These are phyloP conservation scores for Taphrina confusa DNA, from an alignment of 1,139 yeast genomes.

Conservation along the genomic window DNA sequence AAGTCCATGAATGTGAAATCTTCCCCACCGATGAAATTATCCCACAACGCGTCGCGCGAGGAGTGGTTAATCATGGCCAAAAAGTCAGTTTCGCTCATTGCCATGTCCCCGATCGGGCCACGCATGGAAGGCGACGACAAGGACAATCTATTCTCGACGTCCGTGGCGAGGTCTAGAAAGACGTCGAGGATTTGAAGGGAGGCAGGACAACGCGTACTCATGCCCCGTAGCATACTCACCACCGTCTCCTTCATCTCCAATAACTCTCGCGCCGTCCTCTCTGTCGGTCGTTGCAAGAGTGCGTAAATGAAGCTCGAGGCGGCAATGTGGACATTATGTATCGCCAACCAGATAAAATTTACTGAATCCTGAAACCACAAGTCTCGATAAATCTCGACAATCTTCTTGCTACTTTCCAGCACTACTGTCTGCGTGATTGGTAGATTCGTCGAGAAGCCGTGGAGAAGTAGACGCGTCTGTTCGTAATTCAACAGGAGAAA, in stretches of 20 bases:
- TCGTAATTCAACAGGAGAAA: constrained; percentile 74
- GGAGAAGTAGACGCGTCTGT: constrained; percentile 69
- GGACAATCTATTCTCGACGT: constrained; percentile 11
- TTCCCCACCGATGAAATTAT: constrained; percentile 22
- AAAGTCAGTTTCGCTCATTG: neutral
- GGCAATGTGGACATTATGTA: constrained; percentile 83
- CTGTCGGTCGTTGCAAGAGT: constrained; percentile 1
- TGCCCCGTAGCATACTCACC: constrained; percentile 23
- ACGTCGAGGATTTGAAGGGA: constrained; percentile 18
- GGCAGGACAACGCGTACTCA: constrained; percentile 31
- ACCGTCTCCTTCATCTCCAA: constrained; percentile 10
- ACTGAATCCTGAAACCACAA: constrained; percentile 59
- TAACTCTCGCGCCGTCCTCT: neutral
- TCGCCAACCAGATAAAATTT: constrained; percentile 92
- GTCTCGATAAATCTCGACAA: constrained; percentile 63
- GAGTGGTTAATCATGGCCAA: constrained; percentile 21
- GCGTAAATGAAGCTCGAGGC: constrained; percentile 44
- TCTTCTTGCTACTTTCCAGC: constrained; percentile 64
- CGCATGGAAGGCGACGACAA: neutral
- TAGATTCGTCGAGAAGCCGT: constrained; percentile 75
- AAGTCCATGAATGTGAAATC: constrained; percentile 25
- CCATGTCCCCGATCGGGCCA: neutral
- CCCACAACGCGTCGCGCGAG: constrained; percentile 18
- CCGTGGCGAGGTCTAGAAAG: constrained; percentile 13
- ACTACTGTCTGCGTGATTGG: constrained; percentile 58